These are phyloP conservation scores for Yarrowia sp. DNA, from an alignment of 805 yeast genomes.

Conservation along the genomic window DNA sequence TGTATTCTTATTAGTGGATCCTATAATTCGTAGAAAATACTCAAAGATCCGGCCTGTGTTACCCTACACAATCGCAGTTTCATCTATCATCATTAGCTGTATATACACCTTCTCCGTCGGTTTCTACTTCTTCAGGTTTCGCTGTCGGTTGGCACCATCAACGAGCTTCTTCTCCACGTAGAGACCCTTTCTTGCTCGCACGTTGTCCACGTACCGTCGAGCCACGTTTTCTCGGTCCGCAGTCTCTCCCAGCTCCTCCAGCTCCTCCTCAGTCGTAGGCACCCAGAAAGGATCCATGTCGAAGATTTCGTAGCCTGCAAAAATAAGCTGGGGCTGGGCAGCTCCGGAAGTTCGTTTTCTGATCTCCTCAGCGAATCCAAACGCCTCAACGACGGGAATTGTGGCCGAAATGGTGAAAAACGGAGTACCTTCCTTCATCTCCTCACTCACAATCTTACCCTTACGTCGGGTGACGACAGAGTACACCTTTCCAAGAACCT, in stretches of 20 bases:
- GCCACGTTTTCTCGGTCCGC: slow-evolving; percentile 95
- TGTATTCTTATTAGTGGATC: too few relatives aligned
- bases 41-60: too few relatives aligned
- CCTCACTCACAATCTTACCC: slow-evolving; percentile 87
- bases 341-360: slow-evolving; percentile 95
- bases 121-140: slow-evolving; percentile 60
- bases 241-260: slow-evolving; percentile 89
- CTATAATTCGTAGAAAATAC: too few relatives aligned
- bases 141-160: slow-evolving; percentile 90
- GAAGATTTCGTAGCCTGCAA: slow-evolving; percentile 83
- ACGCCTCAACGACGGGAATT: slow-evolving; percentile 93
- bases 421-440: slow-evolving; percentile 98
- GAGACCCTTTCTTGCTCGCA: slow-evolving; percentile 86
- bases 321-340: slow-evolving; percentile 93
- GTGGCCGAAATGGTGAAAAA: slow-evolving; percentile 85
- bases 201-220: slow-evolving; percentile 78
- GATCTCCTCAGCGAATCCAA: slow-evolving; percentile 95
- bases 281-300: slow-evolving; percentile 99
- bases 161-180: slow-evolving; percentile 89
- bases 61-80: too few relatives aligned
- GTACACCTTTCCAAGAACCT: slow-evolving; percentile 93
- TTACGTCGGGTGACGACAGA: slow-evolving; percentile 89
- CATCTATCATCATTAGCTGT: too few relatives aligned
- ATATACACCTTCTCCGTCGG: too few relatives aligned
- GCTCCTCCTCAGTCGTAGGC: slow-evolving; percentile 95